A percentile compares a stretch with the other conserved stretches of the same genome.
phyloP scores from a whole-genome alignment of 768 basidiomycete species.

The Russula emetica region DNA sequence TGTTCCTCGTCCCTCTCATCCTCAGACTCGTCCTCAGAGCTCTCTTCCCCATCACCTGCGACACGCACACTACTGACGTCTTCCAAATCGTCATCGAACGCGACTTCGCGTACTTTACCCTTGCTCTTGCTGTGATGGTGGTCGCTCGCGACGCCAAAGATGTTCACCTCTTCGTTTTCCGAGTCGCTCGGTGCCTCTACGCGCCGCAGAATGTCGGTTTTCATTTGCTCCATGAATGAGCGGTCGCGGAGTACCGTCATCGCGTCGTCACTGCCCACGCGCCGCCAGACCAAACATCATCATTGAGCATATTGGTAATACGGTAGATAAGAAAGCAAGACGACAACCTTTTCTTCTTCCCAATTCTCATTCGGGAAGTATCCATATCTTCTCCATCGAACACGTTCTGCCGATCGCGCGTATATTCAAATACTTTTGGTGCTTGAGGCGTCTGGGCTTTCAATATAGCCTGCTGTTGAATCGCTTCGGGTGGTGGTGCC shows the following conservation, averaged over 20 bases:
- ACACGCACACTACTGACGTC: constrained; percentile 44
- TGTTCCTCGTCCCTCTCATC: constrained; percentile 27
- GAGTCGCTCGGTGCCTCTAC: constrained; percentile 57
- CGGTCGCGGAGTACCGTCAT: constrained; percentile 50
- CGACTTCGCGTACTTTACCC: constrained; percentile 31
- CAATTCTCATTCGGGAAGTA: constrained; percentile 50
- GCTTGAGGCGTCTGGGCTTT: constrained; percentile 11
- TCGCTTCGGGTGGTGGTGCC: constrained; percentile 42
- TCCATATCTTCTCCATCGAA: constrained; percentile 76
- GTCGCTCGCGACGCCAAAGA: constrained; percentile 31
- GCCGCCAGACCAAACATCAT: constrained; percentile 13
- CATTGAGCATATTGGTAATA: constrained; percentile 5
- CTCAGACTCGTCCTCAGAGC: constrained; percentile 35
- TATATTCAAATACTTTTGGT: constrained; percentile 31
- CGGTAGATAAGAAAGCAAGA: background rate
- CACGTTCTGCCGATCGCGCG: constrained; percentile 58
- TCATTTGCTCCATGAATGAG: constrained; percentile 66
- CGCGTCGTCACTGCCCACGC: constrained; percentile 42
- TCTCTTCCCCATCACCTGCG: constrained; percentile 62
- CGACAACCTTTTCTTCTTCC: constrained; percentile 56
- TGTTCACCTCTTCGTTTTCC: constrained; percentile 51
- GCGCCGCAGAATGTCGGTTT: constrained; percentile 74
- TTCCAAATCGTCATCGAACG: constrained; percentile 54
- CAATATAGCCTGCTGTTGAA: constrained; percentile 29
- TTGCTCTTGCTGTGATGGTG: constrained; percentile 20